Evolutionary conservation across 345 rosid species (phyloP), one percentile per base, ranked within the genome.

Genomic region (Populus tremula): DNA sequence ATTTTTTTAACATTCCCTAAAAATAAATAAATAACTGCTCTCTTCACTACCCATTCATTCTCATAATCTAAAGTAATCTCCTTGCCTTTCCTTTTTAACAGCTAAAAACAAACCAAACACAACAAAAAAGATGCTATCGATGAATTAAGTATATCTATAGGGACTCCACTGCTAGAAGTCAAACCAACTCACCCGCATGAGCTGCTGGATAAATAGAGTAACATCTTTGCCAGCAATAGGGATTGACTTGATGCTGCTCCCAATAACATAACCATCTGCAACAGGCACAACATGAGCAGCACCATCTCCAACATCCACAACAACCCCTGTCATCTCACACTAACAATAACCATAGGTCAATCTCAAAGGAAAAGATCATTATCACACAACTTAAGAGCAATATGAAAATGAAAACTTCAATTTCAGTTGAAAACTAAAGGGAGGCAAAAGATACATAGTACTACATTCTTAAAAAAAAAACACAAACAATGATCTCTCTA

Each of bases 281-380:
- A 96, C 98, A 21, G 98, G 99, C 71, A 96, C 99, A 71, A 96
- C 87, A 82, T 87, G 93, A 69, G 96, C 90, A 27, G 99, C 93
- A 67, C 99, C 99, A 82, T 96, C 99, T 80, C 99, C 98, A 85
- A 93, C 89, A 88, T 96, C 99, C 50, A 93, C 96, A 43, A 96
- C 96, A 76, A 96, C 98, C 78, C 98, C 99, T 92, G 98, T 95
- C 99, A 95, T 93, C 94, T 95, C 99, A 87, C 99, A 93, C 99
- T 95, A 85, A 79, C 73, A 66, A 84, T 67, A 89, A 84, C 36
- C 70, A 63, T 75, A 61, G 77, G 87, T 91, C 88, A 92, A 83
- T 83, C 78, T 71, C 81, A 77, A 82, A 65, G 77, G 36, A 70
- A 72, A 54, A 69, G 47, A 76, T 71, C 29, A 65, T 69, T 23